Percentiles rank a stretch among this genome's conserved stretches.
phyloP scores from a whole-genome alignment of 2,329 filamentous ascomycete species.

The Botrytis byssoidea region DNA sequence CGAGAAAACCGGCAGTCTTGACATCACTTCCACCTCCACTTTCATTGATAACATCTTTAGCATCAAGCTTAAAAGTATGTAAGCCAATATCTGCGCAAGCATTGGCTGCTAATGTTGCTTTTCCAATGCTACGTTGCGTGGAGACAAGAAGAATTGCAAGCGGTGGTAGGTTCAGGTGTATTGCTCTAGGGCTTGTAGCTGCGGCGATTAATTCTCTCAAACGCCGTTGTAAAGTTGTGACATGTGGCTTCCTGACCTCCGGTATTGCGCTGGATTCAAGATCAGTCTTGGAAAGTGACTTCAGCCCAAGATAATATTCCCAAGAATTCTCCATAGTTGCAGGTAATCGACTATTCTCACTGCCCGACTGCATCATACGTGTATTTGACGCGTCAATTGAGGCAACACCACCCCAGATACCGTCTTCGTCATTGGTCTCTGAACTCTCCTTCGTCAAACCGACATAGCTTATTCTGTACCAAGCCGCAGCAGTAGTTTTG shows the following conservation, averaged over 20 bases:
- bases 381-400: conserved; percentile 84
- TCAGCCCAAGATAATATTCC: conserved; percentile 85
- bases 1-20: conserved; percentile 88
- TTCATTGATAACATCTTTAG: conserved; percentile 92
- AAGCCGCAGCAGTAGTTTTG: conserved; percentile 62
- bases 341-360: conserved; percentile 77
- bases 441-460: conserved; percentile 52
- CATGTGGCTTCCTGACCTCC: conserved; percentile 51
- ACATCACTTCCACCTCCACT: conserved; percentile 85
- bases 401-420: conserved; percentile 81
- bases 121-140: conserved; percentile 90
- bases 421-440: conserved; percentile 56
- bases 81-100: conserved; percentile 88
- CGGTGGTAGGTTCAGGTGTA: conserved; percentile 83
- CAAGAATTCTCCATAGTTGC: conserved; percentile 74
- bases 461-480: conserved; percentile 88
- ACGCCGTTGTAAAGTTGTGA: conserved; percentile 63
- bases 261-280: conserved; percentile 43
- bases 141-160: conserved; percentile 86
- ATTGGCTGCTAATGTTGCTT: conserved; percentile 71
- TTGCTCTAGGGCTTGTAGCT: conserved; percentile 81
- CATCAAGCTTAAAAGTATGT: conserved; percentile 85
- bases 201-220: conserved; percentile 83
- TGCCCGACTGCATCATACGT: conserved; percentile 88
- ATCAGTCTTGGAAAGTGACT: conserved; percentile 57